These are phyloP conservation scores for Blastobotrys capitulatus DNA, from an alignment of 1,139 yeast genomes.

Conservation along the genomic window DNA sequence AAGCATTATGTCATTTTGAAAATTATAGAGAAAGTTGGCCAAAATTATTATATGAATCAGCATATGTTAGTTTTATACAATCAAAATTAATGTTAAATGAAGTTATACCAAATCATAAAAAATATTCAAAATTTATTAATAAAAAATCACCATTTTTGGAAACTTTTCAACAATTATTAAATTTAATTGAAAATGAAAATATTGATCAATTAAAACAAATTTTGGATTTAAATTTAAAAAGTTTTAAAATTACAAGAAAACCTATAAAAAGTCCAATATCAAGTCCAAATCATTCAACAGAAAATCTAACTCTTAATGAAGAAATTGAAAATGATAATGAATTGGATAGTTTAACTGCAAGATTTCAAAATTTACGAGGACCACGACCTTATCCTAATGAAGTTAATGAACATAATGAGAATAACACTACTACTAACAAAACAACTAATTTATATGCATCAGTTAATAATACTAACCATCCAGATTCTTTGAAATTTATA, in stretches of 20 bases:
- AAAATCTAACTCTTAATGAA: too few species aligned
- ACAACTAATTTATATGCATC: not conserved
- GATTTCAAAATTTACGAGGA: slow-evolving; percentile 22
- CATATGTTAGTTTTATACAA: slow-evolving; percentile 24
- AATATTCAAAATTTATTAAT: slow-evolving; percentile 16
- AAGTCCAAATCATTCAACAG: too few species aligned
- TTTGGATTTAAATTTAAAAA: not conserved
- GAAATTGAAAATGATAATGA: not conserved
- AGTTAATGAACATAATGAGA: slow-evolving; percentile 2
- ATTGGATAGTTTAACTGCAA: slow-evolving; percentile 15
- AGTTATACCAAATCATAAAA: slow-evolving; percentile 23
- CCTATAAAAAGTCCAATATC: slow-evolving; percentile 10
- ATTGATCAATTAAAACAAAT: slow-evolving; percentile 16
- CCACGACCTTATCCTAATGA: slow-evolving; percentile 16
- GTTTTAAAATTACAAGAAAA: slow-evolving; percentile 13
- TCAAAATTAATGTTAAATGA: slow-evolving; percentile 20
- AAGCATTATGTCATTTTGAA: slow-evolving; percentile 25
- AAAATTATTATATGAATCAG: slow-evolving; percentile 23
- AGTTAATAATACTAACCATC: not conserved
- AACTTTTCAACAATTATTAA: slow-evolving; percentile 19
- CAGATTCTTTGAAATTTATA: not conserved
- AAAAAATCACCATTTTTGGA: slow-evolving; percentile 21
- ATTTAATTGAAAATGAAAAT: slow-evolving; percentile 18
- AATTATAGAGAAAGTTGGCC: slow-evolving; percentile 14
- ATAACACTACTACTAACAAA: not conserved